A percentile compares a stretch with the other conserved stretches of the same genome.
phyloP scores from a whole-genome alignment of 2,329 filamentous ascomycete genomes.

The Eutypa lata region DNA sequence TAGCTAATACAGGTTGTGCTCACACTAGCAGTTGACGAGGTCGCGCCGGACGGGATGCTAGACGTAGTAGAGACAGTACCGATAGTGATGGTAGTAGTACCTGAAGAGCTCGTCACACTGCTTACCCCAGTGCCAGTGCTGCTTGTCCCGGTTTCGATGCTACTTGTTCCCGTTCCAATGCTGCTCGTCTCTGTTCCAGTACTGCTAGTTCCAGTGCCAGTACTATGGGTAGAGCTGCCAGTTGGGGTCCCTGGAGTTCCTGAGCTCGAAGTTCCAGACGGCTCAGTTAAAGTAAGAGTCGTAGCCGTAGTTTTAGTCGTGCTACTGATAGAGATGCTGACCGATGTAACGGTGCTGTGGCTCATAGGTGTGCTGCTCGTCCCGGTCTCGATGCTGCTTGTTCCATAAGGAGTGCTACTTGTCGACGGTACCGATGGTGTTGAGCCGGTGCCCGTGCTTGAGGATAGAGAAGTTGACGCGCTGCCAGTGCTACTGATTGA shows the following conservation, averaged over 20 bases:
- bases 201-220: not conserved
- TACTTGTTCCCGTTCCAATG: not conserved
- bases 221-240: not conserved
- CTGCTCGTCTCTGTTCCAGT: not conserved
- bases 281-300: not conserved
- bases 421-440: not conserved
- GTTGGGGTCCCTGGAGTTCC: not conserved
- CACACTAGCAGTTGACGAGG: slow-evolving; percentile 4
- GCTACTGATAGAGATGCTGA: not conserved
- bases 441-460: not conserved
- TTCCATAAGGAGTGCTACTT: not conserved
- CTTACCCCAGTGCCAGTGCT: not conserved
- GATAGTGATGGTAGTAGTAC: not conserved
- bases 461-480: not conserved
- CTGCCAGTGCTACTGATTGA: not conserved
- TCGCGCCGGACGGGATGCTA: not conserved
- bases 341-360: not conserved
- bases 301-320: not conserved
- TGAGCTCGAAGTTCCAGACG: not conserved
- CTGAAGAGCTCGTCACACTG: not conserved
- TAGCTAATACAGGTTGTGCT: slow-evolving; percentile 18
- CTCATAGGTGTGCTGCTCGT: not conserved
- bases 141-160: not conserved
- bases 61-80: not conserved
- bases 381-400: not conserved